Percentiles rank a stretch among this genome's conserved stretches.
These are phyloP conservation scores for Dendrobium huoshanense DNA, from an alignment of 106 monocot genomes.

Conservation along the genomic window DNA sequence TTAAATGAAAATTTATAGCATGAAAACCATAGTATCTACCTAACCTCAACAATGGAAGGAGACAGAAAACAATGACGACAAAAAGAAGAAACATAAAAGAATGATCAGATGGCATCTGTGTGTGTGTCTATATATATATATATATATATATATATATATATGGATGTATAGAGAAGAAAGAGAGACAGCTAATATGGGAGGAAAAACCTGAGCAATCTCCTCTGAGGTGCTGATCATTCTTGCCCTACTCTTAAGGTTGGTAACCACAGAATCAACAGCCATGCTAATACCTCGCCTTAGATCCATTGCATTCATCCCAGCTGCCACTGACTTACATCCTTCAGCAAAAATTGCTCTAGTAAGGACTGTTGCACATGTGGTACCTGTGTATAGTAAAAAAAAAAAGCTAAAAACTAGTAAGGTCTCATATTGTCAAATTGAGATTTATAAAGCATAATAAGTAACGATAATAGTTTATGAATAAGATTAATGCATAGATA, in stretches of 20 bases:
- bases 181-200: not conserved
- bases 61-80: not conserved
- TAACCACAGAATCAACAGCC: slow-evolving; percentile 87
- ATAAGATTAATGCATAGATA: not conserved
- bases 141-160: slow-evolving; percentile 3
- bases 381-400: slow-evolving; percentile 32
- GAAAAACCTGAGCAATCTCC: slow-evolving; percentile 73
- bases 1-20: not conserved
- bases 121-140: not conserved
- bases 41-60: not conserved
- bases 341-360: slow-evolving; percentile 68
- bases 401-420: not conserved
- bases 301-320: slow-evolving; percentile 94
- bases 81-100: not conserved
- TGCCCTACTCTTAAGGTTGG: slow-evolving; percentile 69
- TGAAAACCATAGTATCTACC: not conserved
- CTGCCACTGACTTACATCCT: slow-evolving; percentile 84
- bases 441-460: not conserved
- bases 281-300: slow-evolving; percentile 76
- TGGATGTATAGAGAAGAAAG: not conserved
- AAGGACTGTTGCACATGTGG: slow-evolving; percentile 73
- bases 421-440: not conserved
- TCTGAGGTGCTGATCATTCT: slow-evolving; percentile 87
- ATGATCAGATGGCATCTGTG: not conserved
- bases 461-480: not conserved